Conservation (phyloP, 1,284 basidiomycete species). For the Termitomyces sp. region DNA sequence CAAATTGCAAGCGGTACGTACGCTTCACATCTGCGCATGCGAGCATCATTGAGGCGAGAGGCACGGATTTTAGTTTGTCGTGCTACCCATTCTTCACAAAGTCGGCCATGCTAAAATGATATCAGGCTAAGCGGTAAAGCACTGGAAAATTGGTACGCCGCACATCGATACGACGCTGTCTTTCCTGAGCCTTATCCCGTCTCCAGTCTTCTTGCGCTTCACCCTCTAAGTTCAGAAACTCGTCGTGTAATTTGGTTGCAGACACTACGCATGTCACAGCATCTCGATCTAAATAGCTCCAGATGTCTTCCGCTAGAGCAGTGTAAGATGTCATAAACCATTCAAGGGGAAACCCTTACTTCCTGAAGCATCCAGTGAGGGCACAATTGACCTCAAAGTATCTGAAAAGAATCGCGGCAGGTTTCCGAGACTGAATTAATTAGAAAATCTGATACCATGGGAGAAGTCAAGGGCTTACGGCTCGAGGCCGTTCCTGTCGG, state of each 20-base stretch:
- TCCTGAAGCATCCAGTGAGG: neutral
- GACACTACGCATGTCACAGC: neutral
- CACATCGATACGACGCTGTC: neutral
- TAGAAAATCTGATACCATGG: neutral
- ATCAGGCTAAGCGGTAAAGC: too few species aligned
- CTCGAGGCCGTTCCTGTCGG: neutral
- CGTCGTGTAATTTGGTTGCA: neutral
- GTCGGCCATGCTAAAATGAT: neutral
- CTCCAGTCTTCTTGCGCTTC: neutral
- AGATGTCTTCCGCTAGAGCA: neutral
- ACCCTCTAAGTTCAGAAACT: neutral
- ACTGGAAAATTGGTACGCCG: neutral
- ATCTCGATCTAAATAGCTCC: neutral
- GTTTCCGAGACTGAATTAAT: neutral
- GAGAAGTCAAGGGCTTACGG: neutral
- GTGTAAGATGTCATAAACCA: neutral
- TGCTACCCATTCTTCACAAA: neutral
- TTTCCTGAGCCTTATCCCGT: neutral
- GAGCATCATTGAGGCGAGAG: neutral
- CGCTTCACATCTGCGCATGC: conserved; percentile 2
- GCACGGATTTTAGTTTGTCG: neutral
- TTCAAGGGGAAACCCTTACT: neutral
- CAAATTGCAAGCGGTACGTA: neutral
- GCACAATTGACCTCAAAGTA: neutral
- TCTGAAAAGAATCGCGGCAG: neutral